phyloP scores from a whole-genome alignment of 2,329 filamentous ascomycete species.

The Hypoxylon sp. region DNA sequence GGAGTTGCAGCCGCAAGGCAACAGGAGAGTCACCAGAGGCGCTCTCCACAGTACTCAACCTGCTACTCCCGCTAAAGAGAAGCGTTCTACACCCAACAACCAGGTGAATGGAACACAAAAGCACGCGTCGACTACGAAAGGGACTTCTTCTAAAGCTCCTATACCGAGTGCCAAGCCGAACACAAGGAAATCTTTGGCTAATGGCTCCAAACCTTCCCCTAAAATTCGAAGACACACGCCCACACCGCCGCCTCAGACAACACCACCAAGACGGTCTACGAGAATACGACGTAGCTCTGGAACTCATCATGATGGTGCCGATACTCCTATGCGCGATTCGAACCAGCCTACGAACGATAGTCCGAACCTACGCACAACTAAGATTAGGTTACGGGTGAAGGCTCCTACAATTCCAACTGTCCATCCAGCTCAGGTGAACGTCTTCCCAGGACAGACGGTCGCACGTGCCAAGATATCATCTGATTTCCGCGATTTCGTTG shows the following conservation, averaged over 20 bases:
- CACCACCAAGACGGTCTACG: slow-evolving; percentile 57
- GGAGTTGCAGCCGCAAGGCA: slow-evolving; percentile 65
- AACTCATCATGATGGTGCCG: slow-evolving; percentile 53
- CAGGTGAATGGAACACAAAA: slow-evolving; percentile 53
- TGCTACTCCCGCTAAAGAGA: slow-evolving; percentile 55
- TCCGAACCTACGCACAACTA: slow-evolving; percentile 49
- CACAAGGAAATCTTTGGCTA: slow-evolving; percentile 45
- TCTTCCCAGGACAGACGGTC: slow-evolving; percentile 56
- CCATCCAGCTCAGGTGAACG: slow-evolving; percentile 70
- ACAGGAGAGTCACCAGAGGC: slow-evolving; percentile 68
- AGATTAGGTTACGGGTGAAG: slow-evolving; percentile 66
- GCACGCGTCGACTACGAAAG: slow-evolving; percentile 53
- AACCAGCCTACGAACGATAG: slow-evolving; percentile 43
- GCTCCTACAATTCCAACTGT: slow-evolving; percentile 69
- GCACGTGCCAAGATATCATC: slow-evolving; percentile 66
- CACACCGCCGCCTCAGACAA: slow-evolving; percentile 58
- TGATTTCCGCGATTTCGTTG: slow-evolving; percentile 72
- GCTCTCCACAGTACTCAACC: slow-evolving; percentile 57
- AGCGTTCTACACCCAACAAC: slow-evolving; percentile 51
- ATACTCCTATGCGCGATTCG: slow-evolving; percentile 46
- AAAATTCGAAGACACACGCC: slow-evolving; percentile 58
- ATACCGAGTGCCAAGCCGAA: slow-evolving; percentile 46
- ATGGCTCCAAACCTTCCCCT: slow-evolving; percentile 45
- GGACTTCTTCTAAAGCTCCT: slow-evolving; percentile 47
- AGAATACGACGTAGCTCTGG: slow-evolving; percentile 63